Evolutionary conservation across 805 yeast species (phyloP), one percentile per base, ranked within the genome.

Genomic region (Schizosaccharomyces osmophilus): DNA sequence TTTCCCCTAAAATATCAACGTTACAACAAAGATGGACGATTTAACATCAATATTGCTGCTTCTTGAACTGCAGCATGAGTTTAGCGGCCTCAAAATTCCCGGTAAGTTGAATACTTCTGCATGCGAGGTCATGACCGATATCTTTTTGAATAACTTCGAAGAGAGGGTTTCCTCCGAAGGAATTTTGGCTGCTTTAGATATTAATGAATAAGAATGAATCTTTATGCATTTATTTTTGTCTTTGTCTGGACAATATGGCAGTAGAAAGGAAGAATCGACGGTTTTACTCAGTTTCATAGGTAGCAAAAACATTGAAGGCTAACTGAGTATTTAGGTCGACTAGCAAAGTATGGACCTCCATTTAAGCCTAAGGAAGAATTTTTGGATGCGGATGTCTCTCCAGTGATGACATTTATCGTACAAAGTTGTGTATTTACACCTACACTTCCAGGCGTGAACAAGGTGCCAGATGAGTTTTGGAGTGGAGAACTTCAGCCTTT

Each of bases 391-490:
- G 57, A 57, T 11, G 51, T 31, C 11, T 59, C 61, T 24, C 61
- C 61, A n/a, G n/a, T 59, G 32, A 42, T 59, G 26, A 19, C 13
- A 11, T 9, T 24, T 17, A 11, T 59, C 8, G 22, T 22, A 6
- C 36, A 59, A 5, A 24, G 55, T 9, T 39, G n/a, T 5, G 5
- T 59, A 11, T 59, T 59, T 29, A 59, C 61, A 31, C 31, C 26
- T 26, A 59, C 61, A 1, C 36, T 59, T 3, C 61, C 61, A 22
- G 54, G 55, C 2, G 54, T 59, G 13, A 31, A 43, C 19, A 29
- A 22, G n/a, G 61, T 55, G 1, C 55, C 55, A 1, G n/a, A n/a
- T 11, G 51, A 59, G 26, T 59, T 59, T 43, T 59, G 61, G 61
- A 43, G 55, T 17, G 55, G 41, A 3, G 17, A 29, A 9, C 22